phyloP scores from a whole-genome alignment of 192 early-diverging fungal species.

The Phycomyces nitens region DNA sequence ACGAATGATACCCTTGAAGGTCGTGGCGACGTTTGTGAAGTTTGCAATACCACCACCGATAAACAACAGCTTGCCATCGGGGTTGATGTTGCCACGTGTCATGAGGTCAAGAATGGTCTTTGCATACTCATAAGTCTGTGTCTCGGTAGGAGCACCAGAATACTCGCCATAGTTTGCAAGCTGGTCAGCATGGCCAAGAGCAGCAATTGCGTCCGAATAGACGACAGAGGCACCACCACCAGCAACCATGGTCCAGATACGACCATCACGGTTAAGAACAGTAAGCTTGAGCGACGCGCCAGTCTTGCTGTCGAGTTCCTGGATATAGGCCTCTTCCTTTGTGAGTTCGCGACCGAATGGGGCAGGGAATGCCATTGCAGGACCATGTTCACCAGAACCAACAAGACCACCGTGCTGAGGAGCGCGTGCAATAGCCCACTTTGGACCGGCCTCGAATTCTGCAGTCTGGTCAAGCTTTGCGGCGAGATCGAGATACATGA shows the following conservation, averaged over 20 bases:
- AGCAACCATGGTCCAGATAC: conserved; percentile 99
- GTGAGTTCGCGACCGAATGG: conserved; percentile 96
- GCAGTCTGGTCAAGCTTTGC: conserved; percentile 99
- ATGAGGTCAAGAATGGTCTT: conserved; percentile 98
- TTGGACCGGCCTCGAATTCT: conserved; percentile 93
- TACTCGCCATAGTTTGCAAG: conserved; percentile 99
- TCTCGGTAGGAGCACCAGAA: conserved; percentile 98
- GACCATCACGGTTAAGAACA: conserved; percentile 90
- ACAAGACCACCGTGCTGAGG: conserved; percentile 46
- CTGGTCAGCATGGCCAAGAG: conserved; percentile 88
- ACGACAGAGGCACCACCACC: conserved; percentile 98
- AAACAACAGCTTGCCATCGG: conserved; percentile 94
- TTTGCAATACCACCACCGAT: conserved; percentile 99
- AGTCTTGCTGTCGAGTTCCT: conserved; percentile 96
- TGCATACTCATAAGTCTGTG: conserved; percentile 98
- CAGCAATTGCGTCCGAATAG: conserved; percentile 98
- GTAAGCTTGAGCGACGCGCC: conserved; percentile 98
- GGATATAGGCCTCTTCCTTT: conserved; percentile 97
- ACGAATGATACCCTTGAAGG: conserved; percentile 98
- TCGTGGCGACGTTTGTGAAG: conserved; percentile 98
- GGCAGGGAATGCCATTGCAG: conserved; percentile 94
- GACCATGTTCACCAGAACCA: conserved; percentile 63
- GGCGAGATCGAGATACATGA: conserved; percentile 93
- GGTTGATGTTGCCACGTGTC: conserved; percentile 80
- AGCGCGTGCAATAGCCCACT: conserved; percentile 89